These are phyloP conservation scores for Coemansia javaensis DNA, from an alignment of 192 early-diverging fungal genomes.

Conservation along the genomic window DNA sequence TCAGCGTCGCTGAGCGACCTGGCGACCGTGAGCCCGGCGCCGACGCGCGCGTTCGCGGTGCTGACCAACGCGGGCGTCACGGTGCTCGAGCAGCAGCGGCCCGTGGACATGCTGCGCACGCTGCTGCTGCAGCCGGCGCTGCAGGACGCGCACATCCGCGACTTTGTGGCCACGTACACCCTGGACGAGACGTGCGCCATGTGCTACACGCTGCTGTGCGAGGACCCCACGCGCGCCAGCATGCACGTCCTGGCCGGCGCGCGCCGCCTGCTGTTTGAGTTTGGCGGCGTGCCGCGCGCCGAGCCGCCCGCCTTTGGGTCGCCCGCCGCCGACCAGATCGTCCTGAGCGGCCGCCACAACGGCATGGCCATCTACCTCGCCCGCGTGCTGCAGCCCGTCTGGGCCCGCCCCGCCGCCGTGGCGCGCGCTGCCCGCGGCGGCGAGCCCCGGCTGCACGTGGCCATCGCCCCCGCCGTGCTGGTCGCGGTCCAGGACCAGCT, in stretches of 20 bases:
- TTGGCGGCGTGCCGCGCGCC: slow-evolving; percentile 40
- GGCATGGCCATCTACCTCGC: slow-evolving; percentile 73
- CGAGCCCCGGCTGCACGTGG: slow-evolving; percentile 22
- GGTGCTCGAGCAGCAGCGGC: slow-evolving; percentile 67
- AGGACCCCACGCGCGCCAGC: background rate
- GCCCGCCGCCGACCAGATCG: slow-evolving; percentile 24
- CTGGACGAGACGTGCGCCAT: slow-evolving; percentile 76
- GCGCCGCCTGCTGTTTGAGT: slow-evolving; percentile 43
- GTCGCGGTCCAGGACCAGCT: slow-evolving; percentile 44
- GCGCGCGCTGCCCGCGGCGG: slow-evolving; percentile 1
- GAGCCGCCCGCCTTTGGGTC: slow-evolving; percentile 21
- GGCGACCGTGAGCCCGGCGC: slow-evolving; percentile 53
- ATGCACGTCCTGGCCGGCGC: slow-evolving; percentile 37
- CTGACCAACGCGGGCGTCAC: slow-evolving; percentile 72
- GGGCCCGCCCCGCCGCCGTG: slow-evolving; percentile 52
- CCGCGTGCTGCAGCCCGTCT: slow-evolving; percentile 67
- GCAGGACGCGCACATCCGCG: slow-evolving; percentile 36
- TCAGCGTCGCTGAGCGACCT: slow-evolving; percentile 59
- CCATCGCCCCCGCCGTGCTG: slow-evolving; percentile 32
- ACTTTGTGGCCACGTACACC: slow-evolving; percentile 58
- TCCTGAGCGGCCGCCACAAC: slow-evolving; percentile 67
- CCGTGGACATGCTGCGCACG: slow-evolving; percentile 66
- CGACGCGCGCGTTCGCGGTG: slow-evolving; percentile 63
- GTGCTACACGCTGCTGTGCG: slow-evolving; percentile 72
- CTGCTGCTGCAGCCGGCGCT: slow-evolving; percentile 52